Base-by-base conservation (phyloP, 2,329 filamentous ascomycete genomes). In the Phyllosticta paracitricarpa region DNA sequence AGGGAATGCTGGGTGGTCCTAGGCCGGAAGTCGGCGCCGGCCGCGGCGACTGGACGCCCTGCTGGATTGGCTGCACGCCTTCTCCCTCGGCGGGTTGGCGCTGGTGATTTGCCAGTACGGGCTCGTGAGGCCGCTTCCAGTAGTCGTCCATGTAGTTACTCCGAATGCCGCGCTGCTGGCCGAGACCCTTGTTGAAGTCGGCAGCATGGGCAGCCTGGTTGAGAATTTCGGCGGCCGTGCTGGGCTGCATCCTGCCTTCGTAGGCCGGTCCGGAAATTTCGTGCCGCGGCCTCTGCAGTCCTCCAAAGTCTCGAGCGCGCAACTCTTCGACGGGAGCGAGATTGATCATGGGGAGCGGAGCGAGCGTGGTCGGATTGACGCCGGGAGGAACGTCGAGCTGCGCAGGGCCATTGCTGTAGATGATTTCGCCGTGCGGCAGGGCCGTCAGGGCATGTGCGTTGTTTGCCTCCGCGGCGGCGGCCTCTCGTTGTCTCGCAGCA, bases 181-280 rank as follows among this genome's bases (percentile, higher is more conserved):
- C 91, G 58, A 97, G 80, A 55, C 84, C 83, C 68, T 94, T 91
- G 77, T 93, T 97, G 77, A 88, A 96, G 67, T 97, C 93, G 62
- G 91, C 90, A 19, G 93, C 88, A 65, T 96, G 90, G 57, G 90
- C 85, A 28, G 91, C 90, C 73, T 97, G 91, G 54, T 89, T 88
- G 65, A 94, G 81, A 59, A 97, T 85, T 68, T 97, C 93, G 55
- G 84, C 80, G 28, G 89, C 81, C 30, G 87, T 84, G 65, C 87
- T 89, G 10, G 90, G 81, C 71, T 92, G 86, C 8, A 87, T 89
- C 67, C 91, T 83, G 72, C 97, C 94, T 73, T 93, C 88, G 75
- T 97, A 99, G 9, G 73, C 70, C 3, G 91, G 81, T 25, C 92
- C 94, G 14, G 89, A 85, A 64, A 97, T 85, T 71, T 97, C 94